Base-by-base conservation (phyloP, 371 early-diverging fungal genomes). In the Dichotomocladium elegans region DNA sequence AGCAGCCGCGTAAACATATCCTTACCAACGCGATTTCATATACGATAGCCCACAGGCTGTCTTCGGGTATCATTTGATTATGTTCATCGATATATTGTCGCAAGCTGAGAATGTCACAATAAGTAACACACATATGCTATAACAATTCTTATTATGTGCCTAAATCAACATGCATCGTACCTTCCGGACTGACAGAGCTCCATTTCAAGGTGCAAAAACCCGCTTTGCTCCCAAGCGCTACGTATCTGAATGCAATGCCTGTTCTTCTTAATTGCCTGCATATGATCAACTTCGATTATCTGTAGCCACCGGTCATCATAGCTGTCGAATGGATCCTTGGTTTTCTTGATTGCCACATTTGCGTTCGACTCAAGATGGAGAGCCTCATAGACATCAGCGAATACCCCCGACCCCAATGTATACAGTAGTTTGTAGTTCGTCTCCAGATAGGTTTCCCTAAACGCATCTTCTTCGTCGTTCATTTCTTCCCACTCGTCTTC, bases 161-260 rank as follows among this genome's bases (percentile, higher is more conserved):
- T 40, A 52, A 26, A 41, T 50, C 37, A 51, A 34, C 58, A 26
- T 15, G 12, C 15, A 6, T 26, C 55, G 58, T 74, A 90, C 90
- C 72, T 90, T 73, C 88, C 93, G 41, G 70, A 54, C 14, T 74
- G 79, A 68, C 95, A 96, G 15, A 94, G 76, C 61, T 95, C 96
- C 64, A 89, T 82, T 63, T 94, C 91, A 51, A 99, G 73, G 64
- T 87, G 93, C 30, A 98, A 75, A 57, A 79, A 76, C 2, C 94
- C 96, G 31, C 75, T 72, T 66, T 96, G 95, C 57, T 96, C 96
- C 98, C 97, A 99, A 0, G 96, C 92, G 44, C 76, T 68, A 30
- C 81, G 27, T 4, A 96, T 63, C 41, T 82, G 61, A 31, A 94
- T 74, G 52, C 89, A 83, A 53, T 89, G 76, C 8, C 77, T 75